Evolutionary conservation across 768 basidiomycete species (phyloP).

Genomic region (Tylopilus plumbeoviolaceoides): DNA sequence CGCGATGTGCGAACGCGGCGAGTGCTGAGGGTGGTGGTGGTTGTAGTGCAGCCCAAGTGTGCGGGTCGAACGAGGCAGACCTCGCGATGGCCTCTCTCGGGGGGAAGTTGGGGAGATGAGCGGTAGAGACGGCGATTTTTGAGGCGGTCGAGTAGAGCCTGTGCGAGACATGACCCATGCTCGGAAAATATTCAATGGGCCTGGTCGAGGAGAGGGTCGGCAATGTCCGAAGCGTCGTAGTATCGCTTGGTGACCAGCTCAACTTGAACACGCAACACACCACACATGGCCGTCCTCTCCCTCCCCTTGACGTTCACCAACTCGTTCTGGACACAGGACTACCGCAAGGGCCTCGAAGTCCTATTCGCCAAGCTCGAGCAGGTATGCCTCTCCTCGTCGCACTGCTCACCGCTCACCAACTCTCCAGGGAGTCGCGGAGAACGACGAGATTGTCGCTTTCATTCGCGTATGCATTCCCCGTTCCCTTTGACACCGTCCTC

Average conservation of each 20-base stretch:
- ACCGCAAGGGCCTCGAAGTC: conserved; percentile 76
- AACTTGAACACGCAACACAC: conserved; percentile 9
- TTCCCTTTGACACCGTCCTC: conserved; percentile 3
- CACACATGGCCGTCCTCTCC: conserved; percentile 79
- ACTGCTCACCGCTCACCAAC: conserved; percentile 7
- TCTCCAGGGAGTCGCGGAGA: conserved; percentile 71
- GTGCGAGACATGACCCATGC: conserved; percentile 59
- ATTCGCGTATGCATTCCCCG: conserved; percentile 60
- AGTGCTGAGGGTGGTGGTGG: conserved; percentile 70
- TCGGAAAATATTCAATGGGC: too few relatives aligned
- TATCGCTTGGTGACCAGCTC: neutral
- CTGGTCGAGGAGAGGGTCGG: conserved; percentile 18
- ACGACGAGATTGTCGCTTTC: conserved; percentile 79
- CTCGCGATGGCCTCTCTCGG: conserved; percentile 49
- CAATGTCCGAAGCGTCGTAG: conserved; percentile 19
- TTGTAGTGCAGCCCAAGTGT: conserved; percentile 67
- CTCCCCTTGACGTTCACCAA: conserved; percentile 87
- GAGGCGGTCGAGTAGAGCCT: conserved; percentile 45
- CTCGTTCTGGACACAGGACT: conserved; percentile 95
- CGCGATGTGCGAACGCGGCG: conserved; percentile 70
- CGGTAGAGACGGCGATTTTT: conserved; percentile 52
- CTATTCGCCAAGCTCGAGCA: conserved; percentile 75
- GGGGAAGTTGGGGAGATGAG: conserved; percentile 55
- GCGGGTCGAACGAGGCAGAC: conserved; percentile 48
- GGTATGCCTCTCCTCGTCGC: conserved; percentile 36